phyloP scores from a whole-genome alignment of 1,284 basidiomycete species.

The Austropuccinia psidii region DNA sequence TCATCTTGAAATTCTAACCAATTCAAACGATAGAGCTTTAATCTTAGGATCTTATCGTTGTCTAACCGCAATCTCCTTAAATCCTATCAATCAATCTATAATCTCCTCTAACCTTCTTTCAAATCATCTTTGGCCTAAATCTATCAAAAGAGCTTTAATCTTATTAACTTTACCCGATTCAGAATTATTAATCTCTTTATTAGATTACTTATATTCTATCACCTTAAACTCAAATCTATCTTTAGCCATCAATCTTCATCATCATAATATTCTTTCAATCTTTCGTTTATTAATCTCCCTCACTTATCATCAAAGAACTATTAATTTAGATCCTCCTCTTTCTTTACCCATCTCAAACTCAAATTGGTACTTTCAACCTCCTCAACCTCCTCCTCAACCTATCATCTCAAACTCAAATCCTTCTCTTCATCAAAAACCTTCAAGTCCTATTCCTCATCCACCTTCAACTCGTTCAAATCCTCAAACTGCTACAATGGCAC shows the following conservation, averaged over 20 bases:
- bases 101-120: background rate
- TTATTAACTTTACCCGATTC: conserved; percentile 15
- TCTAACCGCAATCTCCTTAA: background rate
- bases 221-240: background rate
- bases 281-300: conserved; percentile 3
- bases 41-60: conserved; percentile 11
- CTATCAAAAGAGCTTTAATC: conserved; percentile 1
- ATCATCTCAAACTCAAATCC: background rate
- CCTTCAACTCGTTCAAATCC: background rate
- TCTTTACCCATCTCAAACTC: background rate
- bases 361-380: conserved; percentile 22
- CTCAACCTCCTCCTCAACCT: background rate
- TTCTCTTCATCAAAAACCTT: background rate
- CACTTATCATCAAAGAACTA: conserved; percentile 7
- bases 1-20: background rate
- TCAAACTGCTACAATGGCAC: conserved; percentile 26
- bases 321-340: background rate
- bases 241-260: background rate
- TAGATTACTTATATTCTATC: conserved; percentile 27
- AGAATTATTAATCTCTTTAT: conserved; percentile 15
- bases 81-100: background rate
- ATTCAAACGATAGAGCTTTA: conserved; percentile 16
- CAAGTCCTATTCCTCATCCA: background rate
- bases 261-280: background rate
- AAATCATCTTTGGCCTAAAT: background rate